These are phyloP conservation scores for Pleurotus djamor DNA, from an alignment of 768 basidiomycete species.

Conservation along the genomic window DNA sequence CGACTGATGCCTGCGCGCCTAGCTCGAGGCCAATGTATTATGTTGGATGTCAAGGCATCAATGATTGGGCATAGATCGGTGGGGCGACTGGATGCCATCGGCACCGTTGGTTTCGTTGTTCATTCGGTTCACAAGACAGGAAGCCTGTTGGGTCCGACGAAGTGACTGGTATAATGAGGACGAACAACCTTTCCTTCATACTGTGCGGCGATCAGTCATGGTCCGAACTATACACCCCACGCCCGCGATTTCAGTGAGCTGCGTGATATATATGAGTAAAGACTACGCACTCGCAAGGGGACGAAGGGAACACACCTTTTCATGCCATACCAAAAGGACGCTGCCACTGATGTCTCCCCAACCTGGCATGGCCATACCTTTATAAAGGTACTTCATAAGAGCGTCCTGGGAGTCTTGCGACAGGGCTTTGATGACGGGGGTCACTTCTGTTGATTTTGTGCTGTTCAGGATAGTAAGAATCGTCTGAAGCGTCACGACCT, in stretches of 20 bases:
- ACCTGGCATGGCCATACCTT: conserved; percentile 81
- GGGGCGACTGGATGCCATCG: too few relatives aligned
- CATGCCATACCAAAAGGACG: conserved; percentile 87
- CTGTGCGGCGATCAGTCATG: conserved; percentile 59
- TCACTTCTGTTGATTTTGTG: conserved; percentile 87
- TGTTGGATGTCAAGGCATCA: too few relatives aligned
- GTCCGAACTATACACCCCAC: conserved; percentile 92
- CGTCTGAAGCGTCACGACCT: conserved; percentile 79
- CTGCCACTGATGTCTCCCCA: conserved; percentile 61
- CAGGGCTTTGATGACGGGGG: conserved; percentile 68
- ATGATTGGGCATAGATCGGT: too few relatives aligned
- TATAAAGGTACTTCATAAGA: conserved; percentile 98
- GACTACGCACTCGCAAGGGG: neutral
- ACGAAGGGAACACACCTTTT: conserved; percentile 80
- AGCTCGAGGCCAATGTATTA: too few relatives aligned
- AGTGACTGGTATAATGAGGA: too few relatives aligned
- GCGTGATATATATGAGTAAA: too few relatives aligned
- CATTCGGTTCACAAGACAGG: too few relatives aligned
- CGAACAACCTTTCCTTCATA: too few relatives aligned
- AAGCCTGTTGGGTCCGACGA: too few relatives aligned
- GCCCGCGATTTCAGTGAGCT: conserved; percentile 94
- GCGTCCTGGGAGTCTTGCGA: conserved; percentile 80
- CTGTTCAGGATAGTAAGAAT: conserved; percentile 91
- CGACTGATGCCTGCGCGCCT: too few relatives aligned
- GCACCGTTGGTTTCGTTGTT: too few relatives aligned